Conservation (phyloP, 2,329 filamentous ascomycete genomes). For the Colletotrichum magnum region DNA sequence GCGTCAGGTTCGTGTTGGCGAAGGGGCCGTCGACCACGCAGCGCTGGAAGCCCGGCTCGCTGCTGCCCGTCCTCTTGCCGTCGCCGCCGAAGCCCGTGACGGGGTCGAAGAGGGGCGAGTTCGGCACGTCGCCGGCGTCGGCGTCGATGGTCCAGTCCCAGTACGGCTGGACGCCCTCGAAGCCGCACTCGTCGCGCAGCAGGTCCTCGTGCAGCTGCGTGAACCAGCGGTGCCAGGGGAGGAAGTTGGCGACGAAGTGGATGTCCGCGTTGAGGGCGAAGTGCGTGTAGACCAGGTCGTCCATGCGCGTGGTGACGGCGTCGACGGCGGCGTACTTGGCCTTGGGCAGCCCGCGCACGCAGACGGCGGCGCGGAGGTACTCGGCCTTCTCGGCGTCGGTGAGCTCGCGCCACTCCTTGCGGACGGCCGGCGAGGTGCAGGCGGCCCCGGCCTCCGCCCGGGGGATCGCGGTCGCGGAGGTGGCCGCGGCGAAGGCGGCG, state of each 20-base stretch:
- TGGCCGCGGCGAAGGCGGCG: slow-evolving; percentile 10
- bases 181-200: slow-evolving; percentile 49
- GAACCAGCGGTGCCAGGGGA: slow-evolving; percentile 53
- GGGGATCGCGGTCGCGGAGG: slow-evolving; percentile 22
- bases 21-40: slow-evolving; percentile 47
- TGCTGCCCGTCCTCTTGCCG: slow-evolving; percentile 43
- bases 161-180: slow-evolving; percentile 50
- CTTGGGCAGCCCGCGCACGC: slow-evolving; percentile 38
- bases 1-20: slow-evolving; percentile 39
- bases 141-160: slow-evolving; percentile 50
- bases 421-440: slow-evolving; percentile 40
- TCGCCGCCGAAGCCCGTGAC: slow-evolving; percentile 50
- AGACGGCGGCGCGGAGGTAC: slow-evolving; percentile 41
- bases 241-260: slow-evolving; percentile 48
- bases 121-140: slow-evolving; percentile 26
- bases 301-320: slow-evolving; percentile 40
- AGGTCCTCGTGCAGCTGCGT: slow-evolving; percentile 49
- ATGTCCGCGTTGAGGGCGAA: slow-evolving; percentile 37
- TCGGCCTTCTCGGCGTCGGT: slow-evolving; percentile 39
- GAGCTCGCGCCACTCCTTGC: slow-evolving; percentile 43
- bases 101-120: slow-evolving; percentile 50
- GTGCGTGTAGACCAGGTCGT: slow-evolving; percentile 43
- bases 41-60: slow-evolving; percentile 21
- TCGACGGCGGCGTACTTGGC: slow-evolving; percentile 33
- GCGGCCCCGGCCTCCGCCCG: slow-evolving; percentile 9